Evolutionary conservation across 148 eudicot genomes (phyloP).

Genomic region (Vaccinium darrowii): DNA sequence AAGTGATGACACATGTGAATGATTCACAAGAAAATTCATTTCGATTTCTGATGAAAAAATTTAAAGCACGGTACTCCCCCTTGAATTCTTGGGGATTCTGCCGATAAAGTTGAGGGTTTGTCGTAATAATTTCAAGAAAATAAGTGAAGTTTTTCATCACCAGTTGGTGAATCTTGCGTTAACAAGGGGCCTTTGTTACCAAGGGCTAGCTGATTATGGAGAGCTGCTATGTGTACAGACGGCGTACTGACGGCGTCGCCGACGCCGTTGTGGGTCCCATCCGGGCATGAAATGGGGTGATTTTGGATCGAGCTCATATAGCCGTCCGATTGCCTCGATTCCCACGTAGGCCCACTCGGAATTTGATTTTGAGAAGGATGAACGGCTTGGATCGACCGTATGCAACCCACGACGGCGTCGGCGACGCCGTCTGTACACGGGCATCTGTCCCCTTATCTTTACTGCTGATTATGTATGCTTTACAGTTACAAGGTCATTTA

Average conservation of each 20-base stretch:
- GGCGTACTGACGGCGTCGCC: no score
- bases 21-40: background rate
- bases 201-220: background rate
- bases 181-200: background rate
- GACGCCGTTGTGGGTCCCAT: no score
- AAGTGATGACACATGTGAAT: background rate
- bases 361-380: no score
- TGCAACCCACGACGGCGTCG: no score
- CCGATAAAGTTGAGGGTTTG: background rate
- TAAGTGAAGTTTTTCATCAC: background rate
- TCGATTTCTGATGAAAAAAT: background rate
- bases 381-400: no score
- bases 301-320: no score
- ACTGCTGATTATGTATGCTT: background rate
- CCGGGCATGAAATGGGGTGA: no score
- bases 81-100: background rate
- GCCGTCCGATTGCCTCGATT: no score
- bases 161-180: background rate
- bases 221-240: no score
- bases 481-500: background rate
- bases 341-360: no score
- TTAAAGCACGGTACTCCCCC: background rate
- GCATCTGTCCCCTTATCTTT: no score
- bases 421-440: no score
- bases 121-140: background rate